phyloP scores from a whole-genome alignment of 495 filamentous ascomycete species.

The Wilcoxina mikolae region DNA sequence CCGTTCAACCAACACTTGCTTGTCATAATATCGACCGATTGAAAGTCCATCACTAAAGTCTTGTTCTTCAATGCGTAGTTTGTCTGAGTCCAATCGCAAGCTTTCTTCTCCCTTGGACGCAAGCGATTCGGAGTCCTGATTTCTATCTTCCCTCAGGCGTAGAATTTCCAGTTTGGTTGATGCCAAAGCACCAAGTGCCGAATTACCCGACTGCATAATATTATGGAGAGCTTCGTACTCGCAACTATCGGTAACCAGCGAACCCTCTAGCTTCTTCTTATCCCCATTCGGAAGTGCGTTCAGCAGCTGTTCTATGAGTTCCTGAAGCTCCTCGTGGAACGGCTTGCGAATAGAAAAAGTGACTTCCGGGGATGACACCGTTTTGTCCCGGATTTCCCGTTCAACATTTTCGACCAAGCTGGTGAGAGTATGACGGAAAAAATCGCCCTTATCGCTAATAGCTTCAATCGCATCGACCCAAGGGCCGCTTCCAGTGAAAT shows the following conservation, averaged over 20 bases:
- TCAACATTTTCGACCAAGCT: not conserved
- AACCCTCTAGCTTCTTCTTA: not conserved
- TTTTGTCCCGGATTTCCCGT: not conserved
- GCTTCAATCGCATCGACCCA: not conserved
- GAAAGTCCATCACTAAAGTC: not conserved
- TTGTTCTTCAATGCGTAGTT: not conserved
- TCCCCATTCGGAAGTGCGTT: not conserved
- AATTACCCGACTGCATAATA: not conserved
- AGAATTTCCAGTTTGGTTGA: not conserved
- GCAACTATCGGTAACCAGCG: not conserved
- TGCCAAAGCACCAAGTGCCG: not conserved
- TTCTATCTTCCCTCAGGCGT: not conserved
- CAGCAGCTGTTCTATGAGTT: not conserved
- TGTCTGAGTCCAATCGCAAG: not conserved
- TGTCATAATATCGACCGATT: not conserved
- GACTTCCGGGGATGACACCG: not conserved
- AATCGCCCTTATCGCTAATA: not conserved
- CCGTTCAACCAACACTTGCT: not conserved
- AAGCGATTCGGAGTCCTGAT: not conserved
- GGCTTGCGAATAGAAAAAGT: not conserved
- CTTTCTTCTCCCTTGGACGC: not conserved
- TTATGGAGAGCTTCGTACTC: not conserved
- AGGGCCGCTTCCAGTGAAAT: not conserved
- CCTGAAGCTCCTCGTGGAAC: not conserved
- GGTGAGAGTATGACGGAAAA: not conserved